These are phyloP conservation scores for Yarrowia galli DNA, from an alignment of 1,139 yeast species.

Conservation along the genomic window DNA sequence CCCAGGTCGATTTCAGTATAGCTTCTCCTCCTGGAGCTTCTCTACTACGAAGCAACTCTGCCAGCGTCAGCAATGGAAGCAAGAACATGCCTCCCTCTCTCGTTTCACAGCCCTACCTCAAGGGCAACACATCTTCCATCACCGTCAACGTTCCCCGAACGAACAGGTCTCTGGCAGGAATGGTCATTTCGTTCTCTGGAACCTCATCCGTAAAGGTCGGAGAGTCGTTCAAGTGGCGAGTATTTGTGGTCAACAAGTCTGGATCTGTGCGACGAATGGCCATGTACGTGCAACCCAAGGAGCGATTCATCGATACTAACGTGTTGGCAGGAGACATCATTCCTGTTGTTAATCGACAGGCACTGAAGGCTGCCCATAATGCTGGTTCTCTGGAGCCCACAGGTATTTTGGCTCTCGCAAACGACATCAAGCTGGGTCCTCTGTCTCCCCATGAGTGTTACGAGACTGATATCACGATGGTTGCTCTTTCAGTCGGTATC, in stretches of 20 bases:
- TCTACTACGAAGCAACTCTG: background rate
- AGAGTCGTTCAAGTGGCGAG: constrained; percentile 65
- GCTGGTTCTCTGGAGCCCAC: constrained; percentile 37
- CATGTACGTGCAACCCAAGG: constrained; percentile 52
- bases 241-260: constrained; percentile 71
- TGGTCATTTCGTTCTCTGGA: constrained; percentile 70
- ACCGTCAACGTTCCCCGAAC: constrained; percentile 13
- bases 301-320: constrained; percentile 36
- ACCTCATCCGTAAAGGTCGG: constrained; percentile 68
- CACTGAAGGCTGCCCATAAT: constrained; percentile 39
- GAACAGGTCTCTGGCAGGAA: constrained; percentile 50
- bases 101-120: constrained; percentile 37
- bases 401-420: constrained; percentile 64
- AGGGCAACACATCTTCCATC: constrained; percentile 8
- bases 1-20: constrained; percentile 37
- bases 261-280: constrained; percentile 52
- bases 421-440: constrained; percentile 70
- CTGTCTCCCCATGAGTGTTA: constrained; percentile 67
- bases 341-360: constrained; percentile 41
- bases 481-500: constrained; percentile 71
- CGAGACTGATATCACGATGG: constrained; percentile 66
- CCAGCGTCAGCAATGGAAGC: background rate
- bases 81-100: constrained; percentile 19
- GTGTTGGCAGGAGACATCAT: constrained; percentile 23
- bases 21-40: constrained; percentile 26